A percentile compares a stretch with the other conserved stretches of the same genome.
These are phyloP conservation scores for Cephalotrichum gorgonifer DNA, from an alignment of 2,329 filamentous ascomycete genomes.

Conservation along the genomic window DNA sequence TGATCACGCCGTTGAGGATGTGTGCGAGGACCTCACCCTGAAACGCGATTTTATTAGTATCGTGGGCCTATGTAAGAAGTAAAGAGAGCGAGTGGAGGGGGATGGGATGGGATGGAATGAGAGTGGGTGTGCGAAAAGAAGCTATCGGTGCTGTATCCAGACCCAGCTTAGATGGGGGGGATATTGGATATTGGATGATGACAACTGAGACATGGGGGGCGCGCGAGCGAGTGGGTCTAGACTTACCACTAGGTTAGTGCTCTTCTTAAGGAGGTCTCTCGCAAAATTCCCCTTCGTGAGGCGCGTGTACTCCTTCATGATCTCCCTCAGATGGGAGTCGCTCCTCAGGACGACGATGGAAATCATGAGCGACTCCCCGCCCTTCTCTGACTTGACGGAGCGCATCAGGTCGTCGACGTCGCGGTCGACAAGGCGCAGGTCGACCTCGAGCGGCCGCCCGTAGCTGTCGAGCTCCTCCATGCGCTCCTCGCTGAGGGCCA, in stretches of 20 bases:
- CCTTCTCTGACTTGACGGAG: slow-evolving; percentile 61
- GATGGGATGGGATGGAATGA: no score
- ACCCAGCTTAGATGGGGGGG: not conserved
- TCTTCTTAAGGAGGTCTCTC: slow-evolving; percentile 76
- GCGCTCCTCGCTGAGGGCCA: slow-evolving; percentile 70
- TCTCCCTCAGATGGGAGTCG: slow-evolving; percentile 71
- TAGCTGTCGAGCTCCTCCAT: slow-evolving; percentile 70
- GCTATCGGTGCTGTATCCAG: no score
- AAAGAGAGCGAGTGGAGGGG: no score
- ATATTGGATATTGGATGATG: slow-evolving; percentile 1
- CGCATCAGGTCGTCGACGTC: slow-evolving; percentile 65
- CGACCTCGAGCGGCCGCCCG: slow-evolving; percentile 46
- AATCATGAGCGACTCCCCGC: slow-evolving; percentile 83
- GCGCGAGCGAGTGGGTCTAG: no score
- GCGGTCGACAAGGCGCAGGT: slow-evolving; percentile 50
- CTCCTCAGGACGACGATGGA: slow-evolving; percentile 71
- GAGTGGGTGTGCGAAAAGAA: no score
- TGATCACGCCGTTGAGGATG: slow-evolving; percentile 93
- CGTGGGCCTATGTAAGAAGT: no score
- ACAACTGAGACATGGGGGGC: no score
- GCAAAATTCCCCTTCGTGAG: slow-evolving; percentile 74
- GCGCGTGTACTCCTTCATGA: slow-evolving; percentile 66
- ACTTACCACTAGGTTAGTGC: slow-evolving; percentile 84
- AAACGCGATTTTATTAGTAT: not conserved
- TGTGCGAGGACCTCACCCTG: slow-evolving; percentile 92